Evolutionary conservation across 2,329 filamentous ascomycete species (phyloP).

Genomic region (Xylariaceae sp.): DNA sequence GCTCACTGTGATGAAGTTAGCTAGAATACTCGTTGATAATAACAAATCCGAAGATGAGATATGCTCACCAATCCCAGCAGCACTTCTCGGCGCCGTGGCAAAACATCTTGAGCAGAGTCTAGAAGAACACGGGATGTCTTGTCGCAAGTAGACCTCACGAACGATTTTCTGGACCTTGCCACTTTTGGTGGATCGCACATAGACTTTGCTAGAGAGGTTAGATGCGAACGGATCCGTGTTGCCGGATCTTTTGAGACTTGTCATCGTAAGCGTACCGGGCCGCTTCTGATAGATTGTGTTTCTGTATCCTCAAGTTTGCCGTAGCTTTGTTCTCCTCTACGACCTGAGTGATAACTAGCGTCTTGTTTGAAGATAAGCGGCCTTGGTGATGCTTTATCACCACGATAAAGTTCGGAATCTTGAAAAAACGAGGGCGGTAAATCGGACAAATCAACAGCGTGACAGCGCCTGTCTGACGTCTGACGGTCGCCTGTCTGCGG

Average conservation of each 20-base stretch:
- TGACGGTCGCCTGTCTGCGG: slow-evolving; percentile 24
- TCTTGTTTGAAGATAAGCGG: background rate
- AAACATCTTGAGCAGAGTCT: slow-evolving; percentile 82
- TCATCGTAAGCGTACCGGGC: slow-evolving; percentile 52
- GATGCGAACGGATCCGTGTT: slow-evolving; percentile 61
- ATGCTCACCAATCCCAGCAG: slow-evolving; percentile 72
- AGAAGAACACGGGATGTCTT: slow-evolving; percentile 97
- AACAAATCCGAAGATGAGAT: slow-evolving; percentile 1
- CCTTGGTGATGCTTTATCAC: background rate
- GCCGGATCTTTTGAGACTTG: slow-evolving; percentile 66
- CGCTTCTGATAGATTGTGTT: background rate
- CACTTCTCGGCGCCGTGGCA: slow-evolving; percentile 76
- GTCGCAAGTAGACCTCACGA: slow-evolving; percentile 90
- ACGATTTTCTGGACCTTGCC: slow-evolving; percentile 99
- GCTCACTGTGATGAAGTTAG: slow-evolving; percentile 57
- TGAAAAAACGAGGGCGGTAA: slow-evolving; percentile 22
- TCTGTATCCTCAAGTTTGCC: background rate
- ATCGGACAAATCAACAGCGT: slow-evolving; percentile 31
- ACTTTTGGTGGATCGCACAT: slow-evolving; percentile 90
- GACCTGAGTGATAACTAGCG: background rate
- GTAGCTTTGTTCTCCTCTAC: background rate
- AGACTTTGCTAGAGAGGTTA: slow-evolving; percentile 93
- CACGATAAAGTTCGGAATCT: slow-evolving; percentile 9
- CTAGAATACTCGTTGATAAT: slow-evolving; percentile 13
- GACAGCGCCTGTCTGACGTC: slow-evolving; percentile 25